Percentiles rank a stretch among this genome's conserved stretches.
phyloP scores from a whole-genome alignment of 2,329 filamentous ascomycete species.

The Fusarium penzigii region DNA sequence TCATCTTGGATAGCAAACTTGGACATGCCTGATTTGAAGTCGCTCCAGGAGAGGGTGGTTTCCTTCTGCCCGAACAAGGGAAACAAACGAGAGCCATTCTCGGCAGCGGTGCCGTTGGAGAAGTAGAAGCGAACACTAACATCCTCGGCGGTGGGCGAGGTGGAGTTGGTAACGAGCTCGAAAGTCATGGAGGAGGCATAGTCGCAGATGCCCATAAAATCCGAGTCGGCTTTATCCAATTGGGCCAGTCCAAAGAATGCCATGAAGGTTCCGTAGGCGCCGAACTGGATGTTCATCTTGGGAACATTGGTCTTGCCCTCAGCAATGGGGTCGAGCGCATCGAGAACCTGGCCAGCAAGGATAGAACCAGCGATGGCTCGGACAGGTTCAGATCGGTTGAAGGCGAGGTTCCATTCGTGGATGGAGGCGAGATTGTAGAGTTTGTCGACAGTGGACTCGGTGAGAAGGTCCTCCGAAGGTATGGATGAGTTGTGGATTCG shows the following conservation, averaged over 20 bases:
- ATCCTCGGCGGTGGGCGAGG: constrained; percentile 45
- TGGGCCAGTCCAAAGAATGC: constrained; percentile 63
- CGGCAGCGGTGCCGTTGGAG: constrained; percentile 56
- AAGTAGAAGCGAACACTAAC: constrained; percentile 63
- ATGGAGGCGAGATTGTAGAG: constrained; percentile 73
- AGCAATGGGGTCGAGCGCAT: constrained; percentile 54
- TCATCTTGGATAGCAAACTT: constrained; percentile 68
- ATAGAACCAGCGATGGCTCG: constrained; percentile 60
- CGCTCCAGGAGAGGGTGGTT: constrained; percentile 63
- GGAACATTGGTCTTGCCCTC: constrained; percentile 38
- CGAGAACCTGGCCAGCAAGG: constrained; percentile 56
- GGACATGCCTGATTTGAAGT: constrained; percentile 64
- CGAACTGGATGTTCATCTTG: constrained; percentile 56
- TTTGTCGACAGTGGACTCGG: constrained; percentile 57
- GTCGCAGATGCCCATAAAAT: constrained; percentile 79
- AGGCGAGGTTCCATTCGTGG: constrained; percentile 82
- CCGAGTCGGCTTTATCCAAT: constrained; percentile 49
- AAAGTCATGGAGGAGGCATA: constrained; percentile 83
- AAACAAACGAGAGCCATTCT: constrained; percentile 53
- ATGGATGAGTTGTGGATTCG: constrained; percentile 63
- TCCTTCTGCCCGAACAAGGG: constrained; percentile 61
- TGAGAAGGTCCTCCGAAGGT: constrained; percentile 59
- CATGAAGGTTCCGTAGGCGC: constrained; percentile 62
- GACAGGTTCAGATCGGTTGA: constrained; percentile 70
- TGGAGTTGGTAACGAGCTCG: constrained; percentile 65